A percentile compares a stretch with the other conserved stretches of the same genome.
Evolutionary conservation across 257 asterid species (phyloP).

Genomic region (Capsicum baccatum): DNA sequence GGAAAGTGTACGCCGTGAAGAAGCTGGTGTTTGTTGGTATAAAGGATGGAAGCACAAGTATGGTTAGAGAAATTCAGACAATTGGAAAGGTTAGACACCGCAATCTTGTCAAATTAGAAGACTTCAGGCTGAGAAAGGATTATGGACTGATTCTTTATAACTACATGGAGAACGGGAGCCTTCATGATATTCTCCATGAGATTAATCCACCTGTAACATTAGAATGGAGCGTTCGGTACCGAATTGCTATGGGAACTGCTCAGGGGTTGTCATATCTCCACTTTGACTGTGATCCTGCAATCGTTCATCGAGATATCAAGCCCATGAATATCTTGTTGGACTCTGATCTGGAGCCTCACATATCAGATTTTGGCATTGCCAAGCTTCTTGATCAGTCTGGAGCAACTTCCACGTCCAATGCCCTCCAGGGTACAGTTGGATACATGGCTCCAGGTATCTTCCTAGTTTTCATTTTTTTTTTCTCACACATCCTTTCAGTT

Average conservation of each 20-base stretch:
- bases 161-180: conserved; percentile 82
- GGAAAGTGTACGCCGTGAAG: too few relatives aligned
- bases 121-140: conserved; percentile 80
- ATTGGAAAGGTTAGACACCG: conserved; percentile 85
- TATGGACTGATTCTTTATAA: conserved; percentile 66
- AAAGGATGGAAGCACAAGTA: conserved; percentile 55
- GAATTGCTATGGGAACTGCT: conserved; percentile 76
- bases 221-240: conserved; percentile 64
- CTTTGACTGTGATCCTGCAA: conserved; percentile 81
- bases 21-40: conserved; percentile 56
- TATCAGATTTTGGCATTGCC: conserved; percentile 88
- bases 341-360: conserved; percentile 75
- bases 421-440: conserved; percentile 70
- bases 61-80: conserved; percentile 76
- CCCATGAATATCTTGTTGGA: conserved; percentile 81
- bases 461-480: not conserved
- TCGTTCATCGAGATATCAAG: conserved; percentile 75
- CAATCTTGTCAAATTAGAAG: conserved; percentile 68
- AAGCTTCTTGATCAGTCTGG: conserved; percentile 73
- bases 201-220: conserved; percentile 42
- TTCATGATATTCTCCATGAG: conserved; percentile 68
- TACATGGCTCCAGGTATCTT: conserved; percentile 87
- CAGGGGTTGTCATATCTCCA: conserved; percentile 83
- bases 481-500: conserved; percentile 6
- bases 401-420: conserved; percentile 44